Evolutionary conservation across 23 red algal genomes (phyloP), one percentile per base, ranked within the genome.

Genomic region (Gracilaria domingensis): DNA sequence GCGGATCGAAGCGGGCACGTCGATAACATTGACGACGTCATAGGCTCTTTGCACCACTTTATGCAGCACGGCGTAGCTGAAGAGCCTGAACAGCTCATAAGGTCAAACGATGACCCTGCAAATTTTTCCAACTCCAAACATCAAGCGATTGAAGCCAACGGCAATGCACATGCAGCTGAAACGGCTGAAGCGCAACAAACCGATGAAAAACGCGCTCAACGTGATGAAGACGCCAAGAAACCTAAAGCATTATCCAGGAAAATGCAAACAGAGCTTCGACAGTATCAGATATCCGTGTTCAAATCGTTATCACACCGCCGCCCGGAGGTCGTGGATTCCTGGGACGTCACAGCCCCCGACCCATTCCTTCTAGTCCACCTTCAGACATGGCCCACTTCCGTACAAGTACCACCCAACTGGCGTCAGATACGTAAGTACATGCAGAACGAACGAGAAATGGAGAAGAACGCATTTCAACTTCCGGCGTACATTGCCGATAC

Each of bases 381-480:
- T 0, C 95, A 98, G 54, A 56, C 91, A 12, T 66, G 84, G 14
- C 96, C 84, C 11, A 83, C 86, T 61, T 75, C 96, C 23, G 91
- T 98, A 4, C 72, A 66, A 40, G 96, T 98, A 16, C 96, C 96
- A 0, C 29, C 21, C 74, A 93, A 98, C 78, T 98, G 96, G 96
- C 87, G 91, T 50, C 91, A 91, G 78, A 98, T 95, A 88, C 81
- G 91, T 9, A 98, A 98, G 47, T 98, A 98, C 58, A 60, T 98
- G 55, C 96, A 98, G 58, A 86, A 86, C 66, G 95, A 98, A 78
- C 86, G 96, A 12, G 96, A 92, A 13, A 91, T 98, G 66, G 92
- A 94, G 35, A 98, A 98, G 79, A 60, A 67, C 3, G 79, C 96
- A 12, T 98, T 94, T 64, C 72, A 91, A 47, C 82, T 98, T 38